A percentile compares a stretch with the other conserved stretches of the same genome.
Conservation (phyloP, 495 filamentous ascomycete genomes). For the Parathielavia appendiculata region DNA sequence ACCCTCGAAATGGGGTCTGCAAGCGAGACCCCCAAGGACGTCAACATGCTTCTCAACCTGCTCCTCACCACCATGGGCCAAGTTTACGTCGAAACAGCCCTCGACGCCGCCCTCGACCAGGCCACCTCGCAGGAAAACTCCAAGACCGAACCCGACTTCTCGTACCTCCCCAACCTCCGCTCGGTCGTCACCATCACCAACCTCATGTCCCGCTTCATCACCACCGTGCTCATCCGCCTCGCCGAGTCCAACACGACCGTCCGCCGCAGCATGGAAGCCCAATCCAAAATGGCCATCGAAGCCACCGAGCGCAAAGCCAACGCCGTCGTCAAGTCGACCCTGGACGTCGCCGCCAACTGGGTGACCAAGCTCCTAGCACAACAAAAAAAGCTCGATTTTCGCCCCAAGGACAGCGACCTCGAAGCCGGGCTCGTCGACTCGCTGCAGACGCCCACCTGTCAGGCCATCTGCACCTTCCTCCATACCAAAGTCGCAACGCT, state of each 20-base stretch:
- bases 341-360: constrained; percentile 80
- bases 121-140: constrained; percentile 67
- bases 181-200: constrained; percentile 84
- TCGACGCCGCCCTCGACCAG: constrained; percentile 77
- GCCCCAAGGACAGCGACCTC: constrained; percentile 78
- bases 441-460: constrained; percentile 82
- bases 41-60: constrained; percentile 77
- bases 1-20: constrained; percentile 81
- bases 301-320: constrained; percentile 87
- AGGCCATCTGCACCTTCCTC: constrained; percentile 71
- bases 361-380: constrained; percentile 63
- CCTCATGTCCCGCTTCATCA: constrained; percentile 85
- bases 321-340: constrained; percentile 74
- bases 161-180: constrained; percentile 70
- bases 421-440: constrained; percentile 62
- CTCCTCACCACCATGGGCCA: constrained; percentile 87
- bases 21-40: constrained; percentile 90
- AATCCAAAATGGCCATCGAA: constrained; percentile 63
- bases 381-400: constrained; percentile 91
- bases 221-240: constrained; percentile 84
- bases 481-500: constrained; percentile 52
- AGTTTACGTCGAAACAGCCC: constrained; percentile 87
- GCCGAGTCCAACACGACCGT: constrained; percentile 84
- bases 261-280: constrained; percentile 83
- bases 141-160: constrained; percentile 83